Evolutionary conservation across 2,329 filamentous ascomycete species (phyloP).

Genomic region (Colletotrichum destructivum): DNA sequence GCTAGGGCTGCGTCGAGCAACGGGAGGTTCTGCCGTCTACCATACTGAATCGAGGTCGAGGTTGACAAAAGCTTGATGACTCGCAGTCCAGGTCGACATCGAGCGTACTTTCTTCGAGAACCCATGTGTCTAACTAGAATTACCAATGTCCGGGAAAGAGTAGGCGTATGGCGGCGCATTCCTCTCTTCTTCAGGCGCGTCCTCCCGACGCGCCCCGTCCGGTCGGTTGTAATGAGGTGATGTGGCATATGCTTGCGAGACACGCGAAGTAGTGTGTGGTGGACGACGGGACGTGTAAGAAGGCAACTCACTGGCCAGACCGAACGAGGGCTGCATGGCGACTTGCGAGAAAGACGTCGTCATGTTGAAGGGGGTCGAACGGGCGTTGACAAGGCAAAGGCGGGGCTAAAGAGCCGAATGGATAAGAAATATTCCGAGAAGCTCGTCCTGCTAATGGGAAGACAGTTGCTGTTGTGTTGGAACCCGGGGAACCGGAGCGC

Average conservation of each 20-base stretch:
- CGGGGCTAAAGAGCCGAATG: too few relatives aligned
- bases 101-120: neutral
- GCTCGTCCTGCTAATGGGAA: neutral
- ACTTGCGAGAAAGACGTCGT: neutral
- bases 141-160: neutral
- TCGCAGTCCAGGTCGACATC: neutral
- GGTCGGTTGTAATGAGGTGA: slow-evolving; percentile 1
- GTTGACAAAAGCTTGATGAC: slow-evolving; percentile 2
- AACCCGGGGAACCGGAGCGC: slow-evolving; percentile 30
- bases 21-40: slow-evolving; percentile 24
- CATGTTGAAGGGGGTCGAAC: neutral
- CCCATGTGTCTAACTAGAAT: neutral
- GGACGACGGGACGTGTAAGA: neutral
- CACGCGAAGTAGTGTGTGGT: neutral
- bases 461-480: neutral
- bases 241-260: slow-evolving; percentile 21
- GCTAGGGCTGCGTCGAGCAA: slow-evolving; percentile 36
- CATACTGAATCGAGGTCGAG: slow-evolving; percentile 8
- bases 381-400: too few relatives aligned
- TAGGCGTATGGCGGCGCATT: neutral
- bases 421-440: neutral
- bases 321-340: neutral
- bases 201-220: neutral
- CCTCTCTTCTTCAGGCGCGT: neutral
- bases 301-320: neutral